phyloP scores from a whole-genome alignment of 495 filamentous ascomycete species.

The Neurospora sp. region DNA sequence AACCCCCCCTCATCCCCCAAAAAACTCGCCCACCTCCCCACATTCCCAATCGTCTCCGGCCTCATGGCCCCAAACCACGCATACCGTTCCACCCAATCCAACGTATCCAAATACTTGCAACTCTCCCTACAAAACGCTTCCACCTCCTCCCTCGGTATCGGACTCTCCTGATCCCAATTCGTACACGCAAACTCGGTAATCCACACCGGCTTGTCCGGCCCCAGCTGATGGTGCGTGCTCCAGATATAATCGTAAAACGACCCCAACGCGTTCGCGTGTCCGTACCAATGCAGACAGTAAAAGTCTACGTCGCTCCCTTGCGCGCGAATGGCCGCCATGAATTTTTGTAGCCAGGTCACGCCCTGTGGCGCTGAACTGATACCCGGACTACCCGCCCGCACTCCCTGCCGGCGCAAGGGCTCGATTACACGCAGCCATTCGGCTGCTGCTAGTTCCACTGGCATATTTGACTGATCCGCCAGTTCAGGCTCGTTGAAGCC shows the following conservation, averaged over 20 bases:
- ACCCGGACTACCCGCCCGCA: constrained; percentile 11
- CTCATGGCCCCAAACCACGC: constrained; percentile 19
- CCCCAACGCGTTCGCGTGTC: constrained; percentile 5
- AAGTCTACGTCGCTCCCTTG: constrained; percentile 12
- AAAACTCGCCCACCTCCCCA: constrained; percentile 14
- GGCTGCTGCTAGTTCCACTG: constrained; percentile 6
- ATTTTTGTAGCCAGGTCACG: constrained; percentile 9
- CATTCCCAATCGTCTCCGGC: constrained; percentile 10
- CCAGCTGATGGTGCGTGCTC: constrained; percentile 14
- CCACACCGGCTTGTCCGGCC: constrained; percentile 14
- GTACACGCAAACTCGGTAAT: constrained; percentile 17
- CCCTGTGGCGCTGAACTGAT: constrained; percentile 15
- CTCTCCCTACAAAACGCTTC: constrained; percentile 12
- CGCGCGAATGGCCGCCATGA: constrained; percentile 5
- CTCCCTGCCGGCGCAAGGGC: constrained; percentile 1
- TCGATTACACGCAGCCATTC: constrained; percentile 14
- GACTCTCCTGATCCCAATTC: constrained; percentile 11
- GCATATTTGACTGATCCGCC: constrained; percentile 12
- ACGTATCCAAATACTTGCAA: constrained; percentile 13
- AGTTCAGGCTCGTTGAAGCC: constrained; percentile 18
- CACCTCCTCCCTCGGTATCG: constrained; percentile 8
- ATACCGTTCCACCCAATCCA: constrained; percentile 19
- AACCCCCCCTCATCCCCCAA: constrained; percentile 8
- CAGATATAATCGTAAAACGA: constrained; percentile 19
- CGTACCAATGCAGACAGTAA: constrained; percentile 18